Evolutionary conservation across 176 grass and related monocot genomes (phyloP).

Genomic region (Lolium rigidum): DNA sequence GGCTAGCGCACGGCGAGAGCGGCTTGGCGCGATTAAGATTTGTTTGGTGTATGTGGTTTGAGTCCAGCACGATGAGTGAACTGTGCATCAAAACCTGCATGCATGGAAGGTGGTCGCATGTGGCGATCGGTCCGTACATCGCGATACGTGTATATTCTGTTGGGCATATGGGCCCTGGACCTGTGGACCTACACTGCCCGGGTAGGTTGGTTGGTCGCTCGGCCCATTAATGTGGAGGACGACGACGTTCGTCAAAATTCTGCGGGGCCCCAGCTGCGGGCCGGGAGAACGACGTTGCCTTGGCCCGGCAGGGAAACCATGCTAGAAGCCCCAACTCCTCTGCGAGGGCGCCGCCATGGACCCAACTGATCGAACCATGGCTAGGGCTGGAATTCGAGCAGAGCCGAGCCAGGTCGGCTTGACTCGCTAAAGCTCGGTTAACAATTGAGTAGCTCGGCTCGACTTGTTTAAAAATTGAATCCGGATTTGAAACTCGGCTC

Average conservation of each 20-base stretch:
- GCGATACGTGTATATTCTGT: not conserved
- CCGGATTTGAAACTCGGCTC: too few relatives aligned
- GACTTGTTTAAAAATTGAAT: too few relatives aligned
- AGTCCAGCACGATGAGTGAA: not conserved
- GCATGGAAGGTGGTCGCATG: not conserved
- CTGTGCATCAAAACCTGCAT: not conserved
- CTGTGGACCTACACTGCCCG: not conserved
- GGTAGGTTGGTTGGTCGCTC: not conserved
- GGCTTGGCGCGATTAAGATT: not conserved
- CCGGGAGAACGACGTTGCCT: conserved; percentile 28
- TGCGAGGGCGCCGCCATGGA: conserved; percentile 6
- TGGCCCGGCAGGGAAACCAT: not conserved
- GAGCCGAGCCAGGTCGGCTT: too few relatives aligned
- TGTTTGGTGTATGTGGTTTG: not conserved
- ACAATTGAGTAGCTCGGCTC: too few relatives aligned
- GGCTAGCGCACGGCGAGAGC: not conserved
- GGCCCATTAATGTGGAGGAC: not conserved
- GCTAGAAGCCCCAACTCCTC: not conserved
- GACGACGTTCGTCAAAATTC: not conserved
- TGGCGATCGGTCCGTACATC: not conserved
- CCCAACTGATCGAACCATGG: not conserved
- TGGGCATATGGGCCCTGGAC: not conserved
- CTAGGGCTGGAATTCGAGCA: too few relatives aligned
- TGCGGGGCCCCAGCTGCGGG: not conserved
- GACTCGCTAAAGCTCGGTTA: too few relatives aligned